phyloP scores from a whole-genome alignment of 176 grass and related monocot species.

The Rhynchospora pubera region DNA sequence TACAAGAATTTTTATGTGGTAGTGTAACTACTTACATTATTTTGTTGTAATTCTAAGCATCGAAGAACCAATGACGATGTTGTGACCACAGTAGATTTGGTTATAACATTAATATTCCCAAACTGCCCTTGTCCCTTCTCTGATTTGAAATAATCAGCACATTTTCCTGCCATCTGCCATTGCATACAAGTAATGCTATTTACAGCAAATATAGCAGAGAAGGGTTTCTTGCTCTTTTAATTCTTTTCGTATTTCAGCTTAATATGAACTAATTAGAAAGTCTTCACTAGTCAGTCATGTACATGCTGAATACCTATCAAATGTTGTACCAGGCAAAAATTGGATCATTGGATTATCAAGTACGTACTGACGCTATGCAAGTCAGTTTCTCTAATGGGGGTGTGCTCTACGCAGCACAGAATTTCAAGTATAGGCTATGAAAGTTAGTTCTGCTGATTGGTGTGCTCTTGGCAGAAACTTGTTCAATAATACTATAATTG shows the following conservation, averaged over 20 bases:
- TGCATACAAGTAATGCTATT: constrained; percentile 2
- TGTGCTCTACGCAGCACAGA: not conserved
- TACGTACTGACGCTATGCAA: not conserved
- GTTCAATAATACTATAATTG: not conserved
- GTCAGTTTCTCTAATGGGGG: not conserved
- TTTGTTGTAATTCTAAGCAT: constrained; percentile 47
- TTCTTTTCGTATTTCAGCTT: not conserved
- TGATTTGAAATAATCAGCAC: constrained; percentile 62
- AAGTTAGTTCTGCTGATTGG: not conserved
- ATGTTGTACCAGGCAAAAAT: not conserved
- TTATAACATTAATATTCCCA: constrained; percentile 57
- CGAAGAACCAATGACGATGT: constrained; percentile 48
- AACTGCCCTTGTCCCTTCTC: constrained; percentile 31
- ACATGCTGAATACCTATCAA: not conserved
- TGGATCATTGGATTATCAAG: not conserved
- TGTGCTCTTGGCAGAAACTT: not conserved
- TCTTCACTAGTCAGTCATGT: not conserved
- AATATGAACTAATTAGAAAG: not conserved
- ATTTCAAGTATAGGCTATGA: not conserved
- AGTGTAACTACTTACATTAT: constrained; percentile 39
- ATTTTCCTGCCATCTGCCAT: constrained; percentile 61
- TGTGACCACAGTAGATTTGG: constrained; percentile 11
- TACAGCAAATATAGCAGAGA: not conserved
- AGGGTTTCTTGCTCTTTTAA: not conserved
- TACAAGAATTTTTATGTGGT: not conserved